phyloP scores from a whole-genome alignment of 805 yeast species.

The Starmera pachycereana region DNA sequence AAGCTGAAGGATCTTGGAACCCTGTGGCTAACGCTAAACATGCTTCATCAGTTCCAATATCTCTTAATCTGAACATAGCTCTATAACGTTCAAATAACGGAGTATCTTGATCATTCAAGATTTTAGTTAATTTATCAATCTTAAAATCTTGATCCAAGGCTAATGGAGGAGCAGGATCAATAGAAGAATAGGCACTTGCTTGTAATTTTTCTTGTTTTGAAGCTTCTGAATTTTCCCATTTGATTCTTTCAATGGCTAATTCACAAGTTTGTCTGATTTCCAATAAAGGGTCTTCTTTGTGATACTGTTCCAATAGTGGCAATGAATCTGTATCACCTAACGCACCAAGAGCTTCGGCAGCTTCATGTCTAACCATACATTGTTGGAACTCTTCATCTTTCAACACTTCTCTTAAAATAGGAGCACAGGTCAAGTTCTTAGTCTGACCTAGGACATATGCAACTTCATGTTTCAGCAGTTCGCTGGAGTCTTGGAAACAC shows the following conservation, averaged over 20 bases:
- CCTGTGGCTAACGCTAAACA: conserved; percentile 87
- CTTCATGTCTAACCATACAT: conserved; percentile 97
- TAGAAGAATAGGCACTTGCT: conserved; percentile 68
- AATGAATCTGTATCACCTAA: conserved; percentile 73
- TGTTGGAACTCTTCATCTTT: conserved; percentile 56
- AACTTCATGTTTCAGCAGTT: conserved; percentile 91
- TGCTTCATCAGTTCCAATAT: conserved; percentile 88
- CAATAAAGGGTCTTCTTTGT: conserved; percentile 62
- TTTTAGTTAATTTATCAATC: conserved; percentile 51
- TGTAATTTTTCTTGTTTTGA: conserved; percentile 63
- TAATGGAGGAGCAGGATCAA: conserved; percentile 98
- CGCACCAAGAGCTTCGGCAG: conserved; percentile 98
- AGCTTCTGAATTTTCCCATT: conserved; percentile 74
- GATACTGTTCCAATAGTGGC: conserved; percentile 52
- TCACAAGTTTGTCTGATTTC: conserved; percentile 97
- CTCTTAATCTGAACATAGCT: conserved; percentile 97
- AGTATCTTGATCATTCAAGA: conserved; percentile 64
- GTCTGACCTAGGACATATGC: conserved; percentile 97
- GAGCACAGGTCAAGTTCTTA: conserved; percentile 69
- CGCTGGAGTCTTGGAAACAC: conserved; percentile 72
- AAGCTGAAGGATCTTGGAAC: conserved; percentile 80
- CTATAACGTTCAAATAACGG: conserved; percentile 92
- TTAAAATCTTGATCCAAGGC: conserved; percentile 52
- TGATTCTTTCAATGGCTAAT: conserved; percentile 88
- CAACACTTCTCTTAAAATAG: conserved; percentile 63